A percentile compares a stretch with the other conserved stretches of the same genome.
These are phyloP conservation scores for Avena insularis DNA, from an alignment of 176 grass and related monocot genomes.

Conservation along the genomic window DNA sequence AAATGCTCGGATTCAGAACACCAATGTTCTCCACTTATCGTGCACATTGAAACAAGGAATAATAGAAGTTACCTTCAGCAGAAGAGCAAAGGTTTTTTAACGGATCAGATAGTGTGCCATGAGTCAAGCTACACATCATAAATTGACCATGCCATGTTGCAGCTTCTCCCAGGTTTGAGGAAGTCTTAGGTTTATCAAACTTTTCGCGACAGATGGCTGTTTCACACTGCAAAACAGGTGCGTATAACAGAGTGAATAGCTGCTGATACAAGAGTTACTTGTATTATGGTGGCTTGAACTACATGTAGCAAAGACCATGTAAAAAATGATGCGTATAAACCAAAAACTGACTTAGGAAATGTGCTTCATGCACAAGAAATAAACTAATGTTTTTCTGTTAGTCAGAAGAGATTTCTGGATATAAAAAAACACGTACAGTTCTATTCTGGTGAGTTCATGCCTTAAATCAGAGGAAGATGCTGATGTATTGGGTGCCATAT, in stretches of 20 bases:
- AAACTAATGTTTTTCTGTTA: background rate
- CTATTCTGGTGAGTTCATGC: background rate
- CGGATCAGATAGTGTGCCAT: background rate
- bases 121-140: background rate
- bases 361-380: background rate
- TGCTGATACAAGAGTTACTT: background rate
- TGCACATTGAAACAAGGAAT: background rate
- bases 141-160: background rate
- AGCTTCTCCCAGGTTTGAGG: slow-evolving; percentile 15
- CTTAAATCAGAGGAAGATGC: slow-evolving; percentile 25
- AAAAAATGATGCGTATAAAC: background rate
- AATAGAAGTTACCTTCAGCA: background rate
- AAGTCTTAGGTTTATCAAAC: background rate
- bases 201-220: background rate
- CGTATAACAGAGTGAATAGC: background rate
- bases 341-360: background rate
- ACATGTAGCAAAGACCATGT: slow-evolving; percentile 8
- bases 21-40: background rate
- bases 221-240: slow-evolving; percentile 3
- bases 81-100: background rate
- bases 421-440: background rate
- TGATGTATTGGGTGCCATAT: background rate
- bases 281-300: background rate
- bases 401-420: background rate
- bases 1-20: background rate